Evolutionary conservation across 495 filamentous ascomycete species (phyloP), one percentile per base, ranked within the genome.

Genomic region (Delitschia confertaspora): DNA sequence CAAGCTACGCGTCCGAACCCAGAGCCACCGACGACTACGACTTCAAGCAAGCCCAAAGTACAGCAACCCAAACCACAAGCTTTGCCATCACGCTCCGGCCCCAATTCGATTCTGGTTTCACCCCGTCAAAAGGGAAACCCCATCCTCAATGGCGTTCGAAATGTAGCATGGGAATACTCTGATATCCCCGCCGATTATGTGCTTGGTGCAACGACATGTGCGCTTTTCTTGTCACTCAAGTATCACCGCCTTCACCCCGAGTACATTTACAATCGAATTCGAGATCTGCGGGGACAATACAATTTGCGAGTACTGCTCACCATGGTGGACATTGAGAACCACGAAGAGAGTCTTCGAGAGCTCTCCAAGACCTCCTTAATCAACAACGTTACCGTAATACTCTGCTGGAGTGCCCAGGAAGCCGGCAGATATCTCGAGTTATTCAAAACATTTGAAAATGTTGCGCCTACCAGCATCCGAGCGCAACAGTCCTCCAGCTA

Each of bases 231-330:
- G 35, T 88, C 82, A 19, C 72, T 99, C 23, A 99, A 99, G 63
- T 99, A 99, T 63, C 91, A 98, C 62, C 86, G 91, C 8, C 67
- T 95, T 33, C 93, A 99, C 62, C 91, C 91, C 1, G 91, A 96
- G 64, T 99, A 99, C 67, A 84, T 99, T 58, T 95, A 95, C 70
- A 84, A 80, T 17, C 85, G 91, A 43, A 85, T 99, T 47, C 76
- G 79, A 33, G 73, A 74, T 24, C 67, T 99, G 6, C 79, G 78
- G 17, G 79, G 79, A 13, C 85, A 83, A 59, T 95, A 88, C 67
- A 78, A 78, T 47, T 70, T 96, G 11, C 82, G 91, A 6, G 70
- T 96, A 19, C 62, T 98, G 2, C 71, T 96, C 19, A 79, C 80
- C 2, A 86, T 96, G 75, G 88, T 96, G 9, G 91, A 99, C 60